Base-by-base conservation (phyloP, 2,329 filamentous ascomycete species). In the Sporothrix luriei region DNA sequence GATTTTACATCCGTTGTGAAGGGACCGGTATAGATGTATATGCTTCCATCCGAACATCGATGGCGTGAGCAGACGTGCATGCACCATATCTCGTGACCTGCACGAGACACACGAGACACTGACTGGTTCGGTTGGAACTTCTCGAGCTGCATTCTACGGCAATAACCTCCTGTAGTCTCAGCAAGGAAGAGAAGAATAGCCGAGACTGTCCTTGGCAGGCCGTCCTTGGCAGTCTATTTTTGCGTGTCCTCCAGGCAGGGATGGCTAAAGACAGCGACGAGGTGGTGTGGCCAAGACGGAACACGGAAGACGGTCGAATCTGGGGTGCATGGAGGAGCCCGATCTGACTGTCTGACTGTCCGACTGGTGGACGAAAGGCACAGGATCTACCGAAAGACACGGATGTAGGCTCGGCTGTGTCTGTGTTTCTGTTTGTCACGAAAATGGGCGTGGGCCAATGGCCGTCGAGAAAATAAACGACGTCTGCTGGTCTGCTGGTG, bases 301-400 rank as follows among this genome's bases (percentile, higher is more conserved):
- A 33, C 3, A 33, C 33, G 33, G 33, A 62, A 62, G 38, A 48
- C n/a, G 5, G 19, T 16, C n/a, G 16, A 46, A 43, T 62, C 57
- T 46, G 57, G 57, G 57, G 57, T 62, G 13, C 57, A 62, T 16
- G n/a, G n/a, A n/a, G n/a, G n/a, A n/a, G n/a, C n/a, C n/a, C n/a
- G n/a, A n/a, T n/a, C n/a, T n/a, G n/a, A n/a, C n/a, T n/a, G n/a
- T n/a, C n/a, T n/a, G n/a, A n/a, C n/a, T n/a, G n/a, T n/a, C n/a
- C n/a, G n/a, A n/a, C 29, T 13, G 19, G n/a, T 40, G 10, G 57
- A 46, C 26, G 2, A 16, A 61, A 26, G 38, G 57, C 46, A 26
- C 21, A 43, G 38, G 38, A 62, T 62, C 16, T 62, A 38, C 57
- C 57, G 57, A 59, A n/a, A n/a, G 54, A 59, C 3, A 14, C 51